phyloP scores from a whole-genome alignment of 805 yeast species.

The Yarrowia sp. region DNA sequence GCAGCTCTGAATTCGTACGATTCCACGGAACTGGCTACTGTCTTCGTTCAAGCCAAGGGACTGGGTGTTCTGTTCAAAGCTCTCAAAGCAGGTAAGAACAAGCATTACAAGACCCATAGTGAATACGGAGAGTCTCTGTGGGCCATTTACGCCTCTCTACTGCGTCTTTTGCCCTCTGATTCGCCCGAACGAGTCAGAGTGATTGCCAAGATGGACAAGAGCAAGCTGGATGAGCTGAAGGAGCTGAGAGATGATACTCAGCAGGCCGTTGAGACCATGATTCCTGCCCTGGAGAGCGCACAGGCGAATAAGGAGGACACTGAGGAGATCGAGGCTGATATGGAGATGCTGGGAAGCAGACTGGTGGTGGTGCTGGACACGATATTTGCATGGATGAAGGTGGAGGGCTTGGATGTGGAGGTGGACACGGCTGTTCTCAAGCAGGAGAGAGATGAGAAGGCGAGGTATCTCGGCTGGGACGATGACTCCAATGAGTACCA shows the following conservation, averaged over 20 bases:
- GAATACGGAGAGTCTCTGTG: constrained; percentile 15
- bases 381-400: constrained; percentile 33
- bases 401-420: constrained; percentile 11
- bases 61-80: constrained; percentile 24
- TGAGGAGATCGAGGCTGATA: constrained; percentile 15
- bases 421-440: constrained; percentile 1
- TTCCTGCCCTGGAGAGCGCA: not conserved
- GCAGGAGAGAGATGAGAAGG: constrained; percentile 1
- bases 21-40: constrained; percentile 22
- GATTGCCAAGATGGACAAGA: constrained; percentile 23
- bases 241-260: constrained; percentile 14
- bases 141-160: constrained; percentile 11
- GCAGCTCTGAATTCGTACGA: constrained; percentile 8
- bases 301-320: not conserved
- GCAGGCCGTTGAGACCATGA: constrained; percentile 7
- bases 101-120: constrained; percentile 6
- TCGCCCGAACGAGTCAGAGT: constrained; percentile 24
- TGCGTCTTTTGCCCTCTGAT: constrained; percentile 33
- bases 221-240: not conserved
- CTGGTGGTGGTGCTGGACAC: constrained; percentile 27
- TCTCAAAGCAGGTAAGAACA: constrained; percentile 18
- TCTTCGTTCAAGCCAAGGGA: constrained; percentile 26
- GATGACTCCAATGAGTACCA: constrained; percentile 4
- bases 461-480: constrained; percentile 6
- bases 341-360: constrained; percentile 10